These are phyloP conservation scores for Didymella glomerata DNA, from an alignment of 2,329 filamentous ascomycete species.

Conservation along the genomic window DNA sequence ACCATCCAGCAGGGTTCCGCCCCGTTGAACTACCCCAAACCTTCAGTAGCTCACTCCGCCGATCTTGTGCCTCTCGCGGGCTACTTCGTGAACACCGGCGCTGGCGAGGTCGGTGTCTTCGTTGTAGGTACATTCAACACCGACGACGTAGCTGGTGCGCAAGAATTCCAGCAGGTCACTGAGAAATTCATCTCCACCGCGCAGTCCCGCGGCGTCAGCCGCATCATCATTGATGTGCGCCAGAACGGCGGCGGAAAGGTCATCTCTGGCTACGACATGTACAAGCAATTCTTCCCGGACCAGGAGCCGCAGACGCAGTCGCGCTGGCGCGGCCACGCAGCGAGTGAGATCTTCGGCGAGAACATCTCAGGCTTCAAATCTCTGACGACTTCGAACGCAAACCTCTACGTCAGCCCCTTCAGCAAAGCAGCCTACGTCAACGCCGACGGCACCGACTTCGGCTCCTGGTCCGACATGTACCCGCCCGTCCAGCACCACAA, in stretches of 20 bases:
- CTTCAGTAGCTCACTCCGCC: constrained; percentile 47
- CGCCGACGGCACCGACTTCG: constrained; percentile 39
- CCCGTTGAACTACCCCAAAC: constrained; percentile 48
- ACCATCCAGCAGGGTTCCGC: constrained; percentile 31
- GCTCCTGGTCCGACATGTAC: constrained; percentile 50
- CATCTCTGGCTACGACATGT: constrained; percentile 54
- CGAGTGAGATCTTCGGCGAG: constrained; percentile 40
- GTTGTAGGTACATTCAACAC: constrained; percentile 54
- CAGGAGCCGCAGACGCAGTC: constrained; percentile 55
- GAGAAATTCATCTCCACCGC: constrained; percentile 58
- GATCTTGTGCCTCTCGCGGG: constrained; percentile 52
- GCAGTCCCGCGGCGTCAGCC: constrained; percentile 61
- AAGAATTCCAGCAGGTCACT: constrained; percentile 51
- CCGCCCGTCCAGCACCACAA: constrained; percentile 43
- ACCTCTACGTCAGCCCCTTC: constrained; percentile 44
- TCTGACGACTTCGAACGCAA: constrained; percentile 29
- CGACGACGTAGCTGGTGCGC: constrained; percentile 24
- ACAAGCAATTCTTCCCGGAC: constrained; percentile 63
- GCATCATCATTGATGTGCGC: constrained; percentile 70
- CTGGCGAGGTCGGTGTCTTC: constrained; percentile 58
- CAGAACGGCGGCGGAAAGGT: constrained; percentile 66
- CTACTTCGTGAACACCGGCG: constrained; percentile 55
- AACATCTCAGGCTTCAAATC: constrained; percentile 29
- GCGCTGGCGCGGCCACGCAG: constrained; percentile 57
- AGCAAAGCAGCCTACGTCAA: constrained; percentile 47